These are phyloP conservation scores for Phytophthora brassicae DNA, from an alignment of 352 stramenopile genomes.

Conservation along the genomic window DNA sequence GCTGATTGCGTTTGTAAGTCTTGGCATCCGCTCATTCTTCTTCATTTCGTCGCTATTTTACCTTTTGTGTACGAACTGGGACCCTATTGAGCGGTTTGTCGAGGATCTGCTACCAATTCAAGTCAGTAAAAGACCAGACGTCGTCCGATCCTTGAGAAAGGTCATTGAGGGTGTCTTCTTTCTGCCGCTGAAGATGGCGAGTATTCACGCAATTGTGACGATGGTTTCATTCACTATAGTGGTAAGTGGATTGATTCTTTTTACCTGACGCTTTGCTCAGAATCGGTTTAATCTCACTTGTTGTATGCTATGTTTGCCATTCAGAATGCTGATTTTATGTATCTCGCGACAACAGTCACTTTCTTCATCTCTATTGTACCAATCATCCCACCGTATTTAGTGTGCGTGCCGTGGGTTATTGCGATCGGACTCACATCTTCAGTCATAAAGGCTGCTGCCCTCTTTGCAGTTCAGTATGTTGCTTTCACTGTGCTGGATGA, in stretches of 20 bases:
- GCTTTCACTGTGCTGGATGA: conserved; percentile 85
- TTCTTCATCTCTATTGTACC: conserved; percentile 90
- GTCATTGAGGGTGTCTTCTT: conserved; percentile 89
- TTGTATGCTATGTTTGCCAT: not conserved
- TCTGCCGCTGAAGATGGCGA: conserved; percentile 87
- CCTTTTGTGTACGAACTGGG: conserved; percentile 83
- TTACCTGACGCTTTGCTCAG: too few relatives aligned
- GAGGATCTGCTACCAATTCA: conserved; percentile 78
- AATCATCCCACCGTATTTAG: conserved; percentile 84
- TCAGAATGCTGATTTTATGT: conserved; percentile 86
- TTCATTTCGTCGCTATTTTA: conserved; percentile 90
- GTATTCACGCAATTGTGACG: conserved; percentile 85
- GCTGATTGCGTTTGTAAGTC: conserved; percentile 83
- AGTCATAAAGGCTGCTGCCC: conserved; percentile 74
- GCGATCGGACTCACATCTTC: conserved; percentile 80
- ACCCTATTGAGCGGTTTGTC: conserved; percentile 84
- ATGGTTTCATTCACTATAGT: conserved; percentile 86
- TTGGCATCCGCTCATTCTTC: conserved; percentile 86
- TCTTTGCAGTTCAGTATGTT: conserved; percentile 86
- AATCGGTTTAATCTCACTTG: not conserved
- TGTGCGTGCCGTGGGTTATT: conserved; percentile 83
- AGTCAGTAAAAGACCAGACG: conserved; percentile 67
- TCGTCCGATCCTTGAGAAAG: conserved; percentile 71
- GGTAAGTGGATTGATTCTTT: conserved; percentile 49
- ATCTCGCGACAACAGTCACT: conserved; percentile 80